Conservation (phyloP, 192 early-diverging fungal genomes). For the Phlyctochytrium arcticum region DNA sequence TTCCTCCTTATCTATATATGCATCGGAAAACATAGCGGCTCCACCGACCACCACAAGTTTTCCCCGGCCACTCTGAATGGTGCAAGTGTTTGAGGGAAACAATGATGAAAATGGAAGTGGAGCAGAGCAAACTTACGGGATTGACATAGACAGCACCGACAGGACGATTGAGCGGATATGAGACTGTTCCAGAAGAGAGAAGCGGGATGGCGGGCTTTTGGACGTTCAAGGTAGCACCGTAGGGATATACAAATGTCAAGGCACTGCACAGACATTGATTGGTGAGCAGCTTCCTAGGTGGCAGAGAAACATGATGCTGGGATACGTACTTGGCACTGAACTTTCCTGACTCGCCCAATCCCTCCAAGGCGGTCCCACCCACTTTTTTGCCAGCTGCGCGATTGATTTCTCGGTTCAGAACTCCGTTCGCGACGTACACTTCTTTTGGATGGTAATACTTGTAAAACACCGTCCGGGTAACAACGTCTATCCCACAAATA, state of each 20-base stretch:
- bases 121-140: conserved; percentile 35
- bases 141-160: conserved; percentile 48
- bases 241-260: conserved; percentile 56
- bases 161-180: conserved; percentile 58
- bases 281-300: background rate
- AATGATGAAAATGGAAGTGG: background rate
- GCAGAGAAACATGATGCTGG: no score
- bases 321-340: conserved; percentile 29
- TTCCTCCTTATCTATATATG: conserved; percentile 62
- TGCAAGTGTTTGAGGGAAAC: no score
- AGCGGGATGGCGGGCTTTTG: conserved; percentile 62
- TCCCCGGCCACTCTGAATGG: conserved; percentile 35
- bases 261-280: conserved; percentile 4
- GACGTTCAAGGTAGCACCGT: conserved; percentile 58
- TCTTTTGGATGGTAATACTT: conserved; percentile 66
- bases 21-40: conserved; percentile 55
- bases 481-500: conserved; percentile 37
- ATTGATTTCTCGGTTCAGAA: conserved; percentile 59
- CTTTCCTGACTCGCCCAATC: conserved; percentile 23
- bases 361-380: conserved; percentile 5
- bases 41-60: conserved; percentile 53
- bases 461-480: conserved; percentile 54
- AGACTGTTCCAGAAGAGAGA: conserved; percentile 55
- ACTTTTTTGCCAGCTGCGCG: conserved; percentile 51
- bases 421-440: conserved; percentile 54